These are phyloP conservation scores for Apiospora aurea DNA, from an alignment of 2,329 filamentous ascomycete species.

Conservation along the genomic window DNA sequence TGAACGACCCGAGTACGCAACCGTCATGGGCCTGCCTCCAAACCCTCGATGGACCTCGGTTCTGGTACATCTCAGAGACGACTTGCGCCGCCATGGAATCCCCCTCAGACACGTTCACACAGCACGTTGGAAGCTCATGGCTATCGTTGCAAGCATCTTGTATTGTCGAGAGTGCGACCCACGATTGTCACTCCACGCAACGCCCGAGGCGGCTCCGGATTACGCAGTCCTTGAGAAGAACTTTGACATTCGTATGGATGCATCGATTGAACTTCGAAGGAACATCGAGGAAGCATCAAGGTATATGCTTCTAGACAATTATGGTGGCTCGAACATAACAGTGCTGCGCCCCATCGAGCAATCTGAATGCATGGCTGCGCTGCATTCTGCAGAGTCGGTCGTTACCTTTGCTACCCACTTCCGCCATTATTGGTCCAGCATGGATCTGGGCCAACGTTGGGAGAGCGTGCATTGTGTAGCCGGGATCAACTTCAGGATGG, in stretches of 20 bases:
- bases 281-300: too few species aligned
- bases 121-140: not conserved
- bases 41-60: constrained; percentile 18
- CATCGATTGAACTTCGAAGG: too few species aligned
- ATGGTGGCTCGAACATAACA: too few species aligned
- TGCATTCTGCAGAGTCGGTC: not conserved
- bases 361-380: too few species aligned
- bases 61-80: not conserved
- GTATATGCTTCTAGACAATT: too few species aligned
- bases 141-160: not conserved
- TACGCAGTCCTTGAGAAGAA: too few species aligned
- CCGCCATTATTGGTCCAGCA: not conserved
- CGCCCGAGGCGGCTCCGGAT: not conserved
- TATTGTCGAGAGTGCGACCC: not conserved
- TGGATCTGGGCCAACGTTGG: too few species aligned
- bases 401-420: not conserved
- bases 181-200: not conserved
- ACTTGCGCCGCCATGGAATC: not conserved
- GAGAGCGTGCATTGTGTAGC: too few species aligned
- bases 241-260: too few species aligned
- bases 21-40: not conserved
- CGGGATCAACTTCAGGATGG: too few species aligned
- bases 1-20: constrained; percentile 1
- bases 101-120: not conserved
- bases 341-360: not conserved